Conservation (phyloP, 2,329 filamentous ascomycete species). For the Alternaria sp. region DNA sequence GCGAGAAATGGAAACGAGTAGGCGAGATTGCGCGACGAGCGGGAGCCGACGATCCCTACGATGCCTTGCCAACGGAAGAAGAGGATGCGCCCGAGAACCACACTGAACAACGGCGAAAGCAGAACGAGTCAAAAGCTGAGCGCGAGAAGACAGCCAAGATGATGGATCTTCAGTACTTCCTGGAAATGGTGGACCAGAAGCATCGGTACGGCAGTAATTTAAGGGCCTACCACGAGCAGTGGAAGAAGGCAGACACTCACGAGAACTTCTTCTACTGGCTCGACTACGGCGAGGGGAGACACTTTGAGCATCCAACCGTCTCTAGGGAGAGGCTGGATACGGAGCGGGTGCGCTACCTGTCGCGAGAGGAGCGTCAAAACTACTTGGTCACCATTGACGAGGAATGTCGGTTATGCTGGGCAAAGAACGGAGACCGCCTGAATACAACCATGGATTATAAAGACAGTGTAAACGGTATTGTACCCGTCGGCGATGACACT, state of each 20-base stretch:
- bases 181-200: conserved; percentile 85
- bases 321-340: conserved; percentile 77
- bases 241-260: conserved; percentile 77
- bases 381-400: conserved; percentile 81
- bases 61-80: conserved; percentile 58
- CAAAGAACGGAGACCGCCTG: conserved; percentile 79
- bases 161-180: conserved; percentile 87
- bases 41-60: conserved; percentile 69
- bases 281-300: conserved; percentile 78
- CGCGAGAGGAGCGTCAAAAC: conserved; percentile 78
- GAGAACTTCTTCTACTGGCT: conserved; percentile 97
- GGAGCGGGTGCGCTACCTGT: conserved; percentile 84
- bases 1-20: conserved; percentile 78
- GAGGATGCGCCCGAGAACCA: conserved; percentile 47
- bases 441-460: conserved; percentile 78
- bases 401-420: conserved; percentile 83
- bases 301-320: conserved; percentile 74
- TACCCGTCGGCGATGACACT: conserved; percentile 54
- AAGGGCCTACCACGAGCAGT: conserved; percentile 80
- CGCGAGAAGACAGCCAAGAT: conserved; percentile 73
- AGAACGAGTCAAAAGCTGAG: conserved; percentile 62
- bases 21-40: conserved; percentile 75
- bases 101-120: conserved; percentile 46
- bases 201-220: conserved; percentile 88
- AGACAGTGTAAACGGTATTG: conserved; percentile 75